Evolutionary conservation across 805 yeast genomes (phyloP).

Genomic region (Metschnikowia colocasiae): DNA sequence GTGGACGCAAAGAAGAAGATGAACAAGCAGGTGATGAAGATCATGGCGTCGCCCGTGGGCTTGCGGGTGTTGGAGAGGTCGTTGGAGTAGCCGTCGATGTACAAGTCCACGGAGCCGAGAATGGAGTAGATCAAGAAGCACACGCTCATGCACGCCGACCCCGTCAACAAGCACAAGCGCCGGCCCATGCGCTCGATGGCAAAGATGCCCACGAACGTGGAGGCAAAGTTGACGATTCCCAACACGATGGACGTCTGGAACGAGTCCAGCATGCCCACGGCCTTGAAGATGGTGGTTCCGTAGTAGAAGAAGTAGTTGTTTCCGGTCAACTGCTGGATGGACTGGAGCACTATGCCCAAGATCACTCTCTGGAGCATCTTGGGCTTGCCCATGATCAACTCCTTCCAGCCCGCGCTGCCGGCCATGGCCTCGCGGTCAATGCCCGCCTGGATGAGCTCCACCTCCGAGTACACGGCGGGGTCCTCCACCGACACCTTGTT

Average conservation of each 20-base stretch:
- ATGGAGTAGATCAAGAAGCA: constrained; percentile 60
- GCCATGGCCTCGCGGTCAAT: constrained; percentile 58
- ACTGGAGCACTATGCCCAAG: constrained; percentile 58
- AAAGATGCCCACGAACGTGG: constrained; percentile 50
- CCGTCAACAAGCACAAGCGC: constrained; percentile 46
- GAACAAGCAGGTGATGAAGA: constrained; percentile 60
- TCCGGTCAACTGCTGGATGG: constrained; percentile 59
- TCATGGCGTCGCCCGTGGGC: constrained; percentile 61
- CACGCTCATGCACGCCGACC: constrained; percentile 51
- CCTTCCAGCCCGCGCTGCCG: constrained; percentile 64
- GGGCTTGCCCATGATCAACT: constrained; percentile 61
- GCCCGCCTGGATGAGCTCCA: constrained; percentile 54
- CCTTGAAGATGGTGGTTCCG: constrained; percentile 53
- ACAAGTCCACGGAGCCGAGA: constrained; percentile 52
- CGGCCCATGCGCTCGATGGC: constrained; percentile 54
- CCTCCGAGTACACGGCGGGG: constrained; percentile 51
- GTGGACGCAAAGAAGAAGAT: constrained; percentile 67
- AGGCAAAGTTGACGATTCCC: constrained; percentile 52
- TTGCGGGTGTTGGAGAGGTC: constrained; percentile 27
- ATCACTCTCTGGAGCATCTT: constrained; percentile 52
- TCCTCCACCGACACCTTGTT: constrained; percentile 55
- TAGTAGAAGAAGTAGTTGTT: constrained; percentile 63
- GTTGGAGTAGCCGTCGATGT: constrained; percentile 31
- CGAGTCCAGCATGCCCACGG: constrained; percentile 51
- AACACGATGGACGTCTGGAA: constrained; percentile 52